These are phyloP conservation scores for Vickermania ingenoplastis DNA, from an alignment of 208 protist species.

Conservation along the genomic window DNA sequence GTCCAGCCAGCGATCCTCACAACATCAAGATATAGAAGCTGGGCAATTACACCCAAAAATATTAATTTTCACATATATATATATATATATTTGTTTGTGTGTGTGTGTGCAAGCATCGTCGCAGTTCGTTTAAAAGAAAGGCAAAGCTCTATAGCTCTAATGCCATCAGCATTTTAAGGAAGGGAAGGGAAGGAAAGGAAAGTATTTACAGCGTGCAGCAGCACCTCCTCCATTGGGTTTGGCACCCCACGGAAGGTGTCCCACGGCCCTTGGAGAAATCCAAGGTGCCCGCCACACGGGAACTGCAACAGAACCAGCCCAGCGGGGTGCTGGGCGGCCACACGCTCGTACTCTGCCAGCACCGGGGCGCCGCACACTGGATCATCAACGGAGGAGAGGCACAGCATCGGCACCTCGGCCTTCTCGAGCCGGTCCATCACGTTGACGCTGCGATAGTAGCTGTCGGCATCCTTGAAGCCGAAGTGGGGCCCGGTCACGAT, in stretches of 20 bases:
- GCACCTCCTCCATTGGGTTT: slow-evolving; percentile 40
- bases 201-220: slow-evolving; percentile 11
- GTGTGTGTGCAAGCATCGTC: too few species aligned
- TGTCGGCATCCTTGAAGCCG: slow-evolving; percentile 15
- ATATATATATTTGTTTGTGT: too few species aligned
- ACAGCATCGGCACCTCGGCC: slow-evolving; percentile 28
- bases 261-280: slow-evolving; percentile 32
- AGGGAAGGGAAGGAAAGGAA: too few species aligned
- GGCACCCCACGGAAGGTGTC: slow-evolving; percentile 8
- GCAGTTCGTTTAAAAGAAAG: too few species aligned
- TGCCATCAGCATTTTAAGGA: too few species aligned
- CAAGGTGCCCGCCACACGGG: slow-evolving; percentile 47
- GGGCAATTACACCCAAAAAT: too few species aligned
- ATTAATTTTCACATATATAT: too few species aligned
- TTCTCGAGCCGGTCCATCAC: slow-evolving; percentile 24
- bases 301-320: slow-evolving; percentile 38
- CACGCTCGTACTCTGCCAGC: slow-evolving; percentile 18
- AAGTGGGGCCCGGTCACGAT: slow-evolving; percentile 23
- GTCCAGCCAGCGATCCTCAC: too few species aligned
- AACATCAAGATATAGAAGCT: too few species aligned
- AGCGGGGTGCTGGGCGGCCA: slow-evolving; percentile 9
- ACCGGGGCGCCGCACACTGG: slow-evolving; percentile 28
- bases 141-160: too few species aligned
- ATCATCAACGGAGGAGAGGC: slow-evolving; percentile 31
- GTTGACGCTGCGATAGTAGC: slow-evolving; percentile 29